Percentiles rank a stretch among this genome's conserved stretches.
Conservation (phyloP, 768 basidiomycete species). For the Arthromyces matolae region DNA sequence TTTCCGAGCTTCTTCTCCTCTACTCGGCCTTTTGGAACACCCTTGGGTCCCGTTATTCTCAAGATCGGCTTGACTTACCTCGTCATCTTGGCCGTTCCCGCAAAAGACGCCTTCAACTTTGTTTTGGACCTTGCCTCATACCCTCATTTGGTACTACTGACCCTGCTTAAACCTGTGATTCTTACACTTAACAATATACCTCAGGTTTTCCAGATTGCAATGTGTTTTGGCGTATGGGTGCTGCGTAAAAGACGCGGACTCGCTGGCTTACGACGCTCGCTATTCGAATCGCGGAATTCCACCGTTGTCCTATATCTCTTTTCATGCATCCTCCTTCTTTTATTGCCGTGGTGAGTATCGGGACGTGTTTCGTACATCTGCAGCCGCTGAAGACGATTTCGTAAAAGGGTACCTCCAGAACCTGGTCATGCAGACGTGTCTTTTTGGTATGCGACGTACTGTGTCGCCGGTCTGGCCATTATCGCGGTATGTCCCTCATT, state of each 20-base stretch:
- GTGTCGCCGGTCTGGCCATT: slow-evolving; percentile 27
- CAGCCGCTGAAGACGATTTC: background rate
- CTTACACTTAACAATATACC: slow-evolving; percentile 22
- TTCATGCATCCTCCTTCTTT: slow-evolving; percentile 26
- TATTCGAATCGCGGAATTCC: slow-evolving; percentile 24
- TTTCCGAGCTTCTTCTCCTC: slow-evolving; percentile 45
- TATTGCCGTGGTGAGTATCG: slow-evolving; percentile 28
- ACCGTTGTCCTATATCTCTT: slow-evolving; percentile 23
- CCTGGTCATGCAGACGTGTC: slow-evolving; percentile 35
- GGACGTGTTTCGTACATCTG: background rate
- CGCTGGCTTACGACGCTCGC: slow-evolving; percentile 20
- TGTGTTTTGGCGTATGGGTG: slow-evolving; percentile 31
- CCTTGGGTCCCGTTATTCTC: slow-evolving; percentile 38
- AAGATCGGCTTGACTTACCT: slow-evolving; percentile 36
- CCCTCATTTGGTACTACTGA: slow-evolving; percentile 27
- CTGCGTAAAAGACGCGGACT: slow-evolving; percentile 22
- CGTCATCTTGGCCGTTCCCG: slow-evolving; percentile 38
- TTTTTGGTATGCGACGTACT: slow-evolving; percentile 37
- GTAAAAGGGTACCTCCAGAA: slow-evolving; percentile 31
- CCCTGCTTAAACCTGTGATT: slow-evolving; percentile 16
- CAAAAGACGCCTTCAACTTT: slow-evolving; percentile 36
- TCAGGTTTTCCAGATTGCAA: slow-evolving; percentile 29
- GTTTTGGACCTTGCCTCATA: slow-evolving; percentile 39
- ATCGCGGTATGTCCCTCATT: slow-evolving; percentile 19
- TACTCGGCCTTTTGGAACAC: slow-evolving; percentile 46